Conservation (phyloP, 2,329 filamentous ascomycete species). For the Claviceps sp. region DNA sequence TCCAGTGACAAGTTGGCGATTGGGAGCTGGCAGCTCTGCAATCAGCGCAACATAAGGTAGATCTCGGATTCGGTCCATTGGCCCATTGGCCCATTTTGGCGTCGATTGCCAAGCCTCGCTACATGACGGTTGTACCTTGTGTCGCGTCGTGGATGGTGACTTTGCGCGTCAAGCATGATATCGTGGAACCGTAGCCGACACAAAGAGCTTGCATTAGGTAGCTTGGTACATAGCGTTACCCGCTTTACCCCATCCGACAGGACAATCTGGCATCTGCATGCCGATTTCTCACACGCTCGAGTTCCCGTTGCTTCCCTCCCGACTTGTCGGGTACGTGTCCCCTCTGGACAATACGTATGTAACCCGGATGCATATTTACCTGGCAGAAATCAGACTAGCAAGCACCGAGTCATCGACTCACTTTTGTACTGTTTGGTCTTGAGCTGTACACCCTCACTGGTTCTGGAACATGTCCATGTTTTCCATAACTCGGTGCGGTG, state of each 20-base stretch:
- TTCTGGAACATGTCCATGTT: not conserved
- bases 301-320: not conserved
- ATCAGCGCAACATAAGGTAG: no score
- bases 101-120: not conserved
- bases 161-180: constrained; percentile 1
- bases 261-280: not conserved
- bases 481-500: not conserved
- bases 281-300: not conserved
- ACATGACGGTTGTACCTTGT: constrained; percentile 1
- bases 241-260: not conserved
- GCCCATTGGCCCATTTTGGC: no score
- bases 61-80: no score
- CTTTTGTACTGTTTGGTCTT: no score
- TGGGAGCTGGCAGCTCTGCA: no score
- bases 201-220: not conserved
- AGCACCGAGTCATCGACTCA: no score
- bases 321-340: not conserved
- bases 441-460: not conserved
- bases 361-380: not conserved
- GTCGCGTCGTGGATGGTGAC: not conserved
- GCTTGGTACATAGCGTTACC: not conserved
- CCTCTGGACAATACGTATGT: not conserved
- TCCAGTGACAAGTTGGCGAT: no score
- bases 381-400: no score
- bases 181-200: constrained; percentile 2